phyloP scores from a whole-genome alignment of 345 rosid species.

The Acer campestre region DNA sequence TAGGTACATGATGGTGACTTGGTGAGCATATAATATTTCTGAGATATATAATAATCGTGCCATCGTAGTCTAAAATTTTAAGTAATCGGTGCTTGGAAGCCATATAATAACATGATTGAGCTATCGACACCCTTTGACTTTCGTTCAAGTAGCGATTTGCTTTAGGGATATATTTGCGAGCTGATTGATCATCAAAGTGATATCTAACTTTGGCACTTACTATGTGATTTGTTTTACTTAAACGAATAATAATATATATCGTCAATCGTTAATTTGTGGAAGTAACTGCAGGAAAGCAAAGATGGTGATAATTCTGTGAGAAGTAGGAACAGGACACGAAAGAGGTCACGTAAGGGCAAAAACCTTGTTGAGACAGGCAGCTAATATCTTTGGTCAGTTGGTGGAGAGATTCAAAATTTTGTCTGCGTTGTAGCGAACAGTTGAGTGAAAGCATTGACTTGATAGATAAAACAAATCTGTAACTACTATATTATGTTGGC shows the following conservation, averaged over 20 bases:
- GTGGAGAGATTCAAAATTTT: conserved; percentile 16
- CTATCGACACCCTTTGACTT: neutral
- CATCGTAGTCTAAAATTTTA: neutral
- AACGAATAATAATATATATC: neutral
- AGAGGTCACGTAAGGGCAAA: conserved; percentile 40
- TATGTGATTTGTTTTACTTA: neutral
- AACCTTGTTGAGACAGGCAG: conserved; percentile 10
- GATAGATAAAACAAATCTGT: neutral
- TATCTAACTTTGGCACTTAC: neutral
- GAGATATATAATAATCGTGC: neutral
- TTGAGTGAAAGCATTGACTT: conserved; percentile 3
- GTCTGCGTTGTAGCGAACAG: neutral
- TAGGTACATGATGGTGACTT: neutral
- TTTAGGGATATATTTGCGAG: no score
- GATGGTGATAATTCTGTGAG: conserved; percentile 24
- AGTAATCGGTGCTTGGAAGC: neutral
- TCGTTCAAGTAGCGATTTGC: no score
- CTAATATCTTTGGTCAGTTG: neutral
- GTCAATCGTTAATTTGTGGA: conserved; percentile 9
- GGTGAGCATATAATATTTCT: neutral
- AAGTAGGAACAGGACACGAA: conserved; percentile 48
- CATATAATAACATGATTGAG: neutral
- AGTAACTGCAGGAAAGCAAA: conserved; percentile 40
- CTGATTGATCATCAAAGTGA: neutral
- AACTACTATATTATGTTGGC: neutral